These are phyloP conservation scores for Geotrichum carabidarum DNA, from an alignment of 1,139 yeast species.

Conservation along the genomic window DNA sequence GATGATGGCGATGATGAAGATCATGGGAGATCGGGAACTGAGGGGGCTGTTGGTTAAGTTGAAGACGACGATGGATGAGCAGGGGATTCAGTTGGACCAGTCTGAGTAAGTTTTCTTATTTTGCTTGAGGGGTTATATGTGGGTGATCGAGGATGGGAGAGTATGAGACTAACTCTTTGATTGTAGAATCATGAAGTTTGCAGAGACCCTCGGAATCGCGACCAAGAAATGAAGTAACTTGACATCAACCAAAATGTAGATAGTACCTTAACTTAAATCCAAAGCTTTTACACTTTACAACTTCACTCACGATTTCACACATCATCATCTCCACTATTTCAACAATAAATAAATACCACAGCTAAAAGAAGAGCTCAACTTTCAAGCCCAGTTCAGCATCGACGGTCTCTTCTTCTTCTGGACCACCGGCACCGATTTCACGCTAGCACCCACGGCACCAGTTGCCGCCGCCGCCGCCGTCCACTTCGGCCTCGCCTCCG, in stretches of 20 bases:
- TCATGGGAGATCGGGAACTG: conserved; percentile 18
- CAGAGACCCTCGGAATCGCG: conserved; percentile 16
- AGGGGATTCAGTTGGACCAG: conserved; percentile 18
- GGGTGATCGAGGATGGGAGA: no score
- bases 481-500: neutral
- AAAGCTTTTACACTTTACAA: no score
- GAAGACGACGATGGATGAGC: conserved; percentile 19
- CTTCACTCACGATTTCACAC: no score
- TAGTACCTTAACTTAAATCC: no score
- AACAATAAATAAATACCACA: no score
- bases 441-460: no score
- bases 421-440: neutral
- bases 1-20: conserved; percentile 19
- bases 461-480: neutral
- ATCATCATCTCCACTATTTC: no score
- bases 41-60: conserved; percentile 13
- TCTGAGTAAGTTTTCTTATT: conserved; percentile 20
- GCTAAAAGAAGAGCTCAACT: no score
- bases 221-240: conserved; percentile 11
- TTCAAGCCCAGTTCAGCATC: no score
- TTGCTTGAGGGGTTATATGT: neutral
- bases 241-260: no score
- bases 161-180: conserved; percentile 3
- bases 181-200: conserved; percentile 17
- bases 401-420: neutral